These are phyloP conservation scores for Daldinia loculata DNA, from an alignment of 495 filamentous ascomycete species.

Conservation along the genomic window DNA sequence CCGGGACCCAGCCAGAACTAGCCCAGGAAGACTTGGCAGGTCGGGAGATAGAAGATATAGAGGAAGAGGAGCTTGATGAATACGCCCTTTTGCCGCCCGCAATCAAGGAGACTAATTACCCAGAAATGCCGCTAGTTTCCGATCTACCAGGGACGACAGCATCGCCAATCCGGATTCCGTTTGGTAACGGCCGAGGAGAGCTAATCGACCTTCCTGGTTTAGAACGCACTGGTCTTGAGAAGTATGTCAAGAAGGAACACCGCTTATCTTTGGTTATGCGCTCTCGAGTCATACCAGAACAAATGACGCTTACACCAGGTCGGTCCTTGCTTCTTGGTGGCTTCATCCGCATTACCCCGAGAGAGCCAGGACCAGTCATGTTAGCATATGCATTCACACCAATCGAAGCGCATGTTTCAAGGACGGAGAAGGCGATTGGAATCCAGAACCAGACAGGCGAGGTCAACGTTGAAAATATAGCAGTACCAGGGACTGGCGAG, in stretches of 20 bases:
- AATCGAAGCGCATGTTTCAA: conserved; percentile 74
- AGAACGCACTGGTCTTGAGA: conserved; percentile 72
- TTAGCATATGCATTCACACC: conserved; percentile 82
- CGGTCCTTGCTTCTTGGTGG: conserved; percentile 88
- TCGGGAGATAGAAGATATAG: conserved; percentile 34
- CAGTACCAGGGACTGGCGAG: conserved; percentile 62
- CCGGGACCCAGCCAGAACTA: conserved; percentile 25
- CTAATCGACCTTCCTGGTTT: conserved; percentile 95
- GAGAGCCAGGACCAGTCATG: conserved; percentile 67
- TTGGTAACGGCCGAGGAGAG: conserved; percentile 84
- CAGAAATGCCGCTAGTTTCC: conserved; percentile 83
- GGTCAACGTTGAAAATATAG: conserved; percentile 67
- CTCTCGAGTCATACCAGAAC: conserved; percentile 69
- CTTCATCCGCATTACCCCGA: conserved; percentile 86
- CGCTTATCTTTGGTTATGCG: conserved; percentile 78
- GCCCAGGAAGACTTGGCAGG: conserved; percentile 40
- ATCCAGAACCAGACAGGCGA: conserved; percentile 66
- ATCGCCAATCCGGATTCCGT: conserved; percentile 89
- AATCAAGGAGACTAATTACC: conserved; percentile 74
- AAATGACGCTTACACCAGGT: conserved; percentile 74
- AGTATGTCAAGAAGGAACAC: conserved; percentile 70
- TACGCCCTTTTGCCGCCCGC: conserved; percentile 74
- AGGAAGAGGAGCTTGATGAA: conserved; percentile 43
- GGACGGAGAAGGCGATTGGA: conserved; percentile 77
- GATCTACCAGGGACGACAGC: conserved; percentile 92